Percentiles rank a stretch among this genome's conserved stretches.
Evolutionary conservation across 2,329 filamentous ascomycete genomes (phyloP).

Genomic region (Fusarium cicatricum): DNA sequence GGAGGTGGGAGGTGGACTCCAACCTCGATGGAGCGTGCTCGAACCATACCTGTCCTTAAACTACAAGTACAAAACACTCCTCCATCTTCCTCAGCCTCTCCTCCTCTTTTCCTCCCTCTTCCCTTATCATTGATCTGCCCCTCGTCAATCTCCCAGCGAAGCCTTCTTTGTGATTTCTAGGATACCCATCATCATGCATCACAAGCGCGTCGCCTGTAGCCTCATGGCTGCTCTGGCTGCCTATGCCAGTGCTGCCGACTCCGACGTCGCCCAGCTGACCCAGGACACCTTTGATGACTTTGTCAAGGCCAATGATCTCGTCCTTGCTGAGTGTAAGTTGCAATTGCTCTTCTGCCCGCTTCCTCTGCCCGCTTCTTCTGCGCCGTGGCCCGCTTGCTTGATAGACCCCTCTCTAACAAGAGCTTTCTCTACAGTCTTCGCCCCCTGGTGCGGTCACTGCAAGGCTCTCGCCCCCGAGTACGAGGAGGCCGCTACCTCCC

Average conservation of each 20-base stretch:
- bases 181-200: constrained; percentile 54
- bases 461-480: constrained; percentile 96
- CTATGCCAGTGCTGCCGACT: constrained; percentile 69
- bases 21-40: constrained; percentile 2
- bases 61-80: constrained; percentile 48
- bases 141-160: constrained; percentile 31
- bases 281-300: constrained; percentile 89
- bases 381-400: not conserved
- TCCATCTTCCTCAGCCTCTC: constrained; percentile 37
- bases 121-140: constrained; percentile 24
- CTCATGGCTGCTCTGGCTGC: constrained; percentile 64
- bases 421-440: constrained; percentile 71
- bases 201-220: constrained; percentile 61
- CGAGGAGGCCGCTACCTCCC: constrained; percentile 82
- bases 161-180: constrained; percentile 36
- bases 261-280: constrained; percentile 86
- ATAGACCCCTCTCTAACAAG: constrained; percentile 47
- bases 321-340: constrained; percentile 91
- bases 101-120: constrained; percentile 26
- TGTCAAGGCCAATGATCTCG: constrained; percentile 83
- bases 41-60: constrained; percentile 33
- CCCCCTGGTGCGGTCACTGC: constrained; percentile 98
- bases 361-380: no score
- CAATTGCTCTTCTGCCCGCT: not conserved
- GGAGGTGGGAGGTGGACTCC: constrained; percentile 12